Percentiles rank a stretch among this genome's conserved stretches.
Conservation (phyloP, 108 stramenopile genomes). For the Fragilaria crotonensis region DNA sequence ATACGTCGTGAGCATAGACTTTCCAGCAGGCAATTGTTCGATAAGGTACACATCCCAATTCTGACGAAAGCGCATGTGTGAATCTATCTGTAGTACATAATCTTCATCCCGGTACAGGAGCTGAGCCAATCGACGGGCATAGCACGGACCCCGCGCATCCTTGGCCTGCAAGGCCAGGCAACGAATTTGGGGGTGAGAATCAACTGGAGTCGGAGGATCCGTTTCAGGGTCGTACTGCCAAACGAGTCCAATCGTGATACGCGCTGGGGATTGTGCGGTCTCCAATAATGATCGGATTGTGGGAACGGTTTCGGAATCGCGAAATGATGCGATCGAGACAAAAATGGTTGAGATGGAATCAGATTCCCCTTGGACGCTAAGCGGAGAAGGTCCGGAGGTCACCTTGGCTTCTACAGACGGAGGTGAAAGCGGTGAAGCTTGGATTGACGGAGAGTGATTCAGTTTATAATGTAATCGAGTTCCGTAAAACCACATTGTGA, state of each 20-base stretch:
- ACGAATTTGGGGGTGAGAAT: constrained; percentile 28
- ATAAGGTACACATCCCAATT: constrained; percentile 68
- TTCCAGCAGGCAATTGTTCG: constrained; percentile 18
- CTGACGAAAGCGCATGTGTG: constrained; percentile 80
- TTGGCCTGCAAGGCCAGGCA: constrained; percentile 31
- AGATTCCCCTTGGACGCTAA: not conserved
- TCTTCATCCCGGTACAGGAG: constrained; percentile 74
- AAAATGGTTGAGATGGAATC: constrained; percentile 40
- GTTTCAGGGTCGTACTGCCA: constrained; percentile 41
- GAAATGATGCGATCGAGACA: constrained; percentile 77
- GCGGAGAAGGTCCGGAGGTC: constrained; percentile 10
- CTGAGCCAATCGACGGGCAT: constrained; percentile 67
- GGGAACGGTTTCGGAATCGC: constrained; percentile 69
- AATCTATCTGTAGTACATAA: constrained; percentile 88
- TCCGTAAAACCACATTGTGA: constrained; percentile 74
- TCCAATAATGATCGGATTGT: constrained; percentile 60
- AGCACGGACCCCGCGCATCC: constrained; percentile 80
- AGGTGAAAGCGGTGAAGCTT: not conserved
- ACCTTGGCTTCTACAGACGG: not conserved
- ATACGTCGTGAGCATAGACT: constrained; percentile 64
- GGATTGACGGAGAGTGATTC: not conserved
- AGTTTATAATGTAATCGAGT: not conserved
- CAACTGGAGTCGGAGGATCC: constrained; percentile 4
- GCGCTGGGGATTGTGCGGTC: constrained; percentile 43
- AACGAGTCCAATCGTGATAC: constrained; percentile 69